Conservation (phyloP, 73 alveolate genomes). For the Paramecium caudatum region DNA sequence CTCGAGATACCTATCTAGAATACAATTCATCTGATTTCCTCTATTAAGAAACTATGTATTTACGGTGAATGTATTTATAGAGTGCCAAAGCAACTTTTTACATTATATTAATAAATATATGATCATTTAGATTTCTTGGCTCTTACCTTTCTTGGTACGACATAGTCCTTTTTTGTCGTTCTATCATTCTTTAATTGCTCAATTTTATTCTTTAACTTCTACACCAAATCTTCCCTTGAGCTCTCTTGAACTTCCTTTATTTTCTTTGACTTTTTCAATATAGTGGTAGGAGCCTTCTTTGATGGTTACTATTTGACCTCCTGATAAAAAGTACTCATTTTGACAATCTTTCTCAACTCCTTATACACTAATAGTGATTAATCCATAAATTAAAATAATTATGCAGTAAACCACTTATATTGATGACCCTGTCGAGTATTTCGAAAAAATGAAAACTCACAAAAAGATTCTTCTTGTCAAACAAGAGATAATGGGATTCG, state of each 20-base stretch:
- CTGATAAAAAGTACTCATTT: constrained; percentile 17
- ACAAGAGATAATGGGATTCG: not conserved
- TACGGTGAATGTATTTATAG: constrained; percentile 1
- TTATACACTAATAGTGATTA: not conserved
- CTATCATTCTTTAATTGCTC: not conserved
- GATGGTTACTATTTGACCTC: too few species aligned
- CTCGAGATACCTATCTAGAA: constrained; percentile 5
- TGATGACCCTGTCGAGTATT: constrained; percentile 9
- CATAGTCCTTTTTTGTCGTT: constrained; percentile 44
- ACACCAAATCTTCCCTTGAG: not conserved
- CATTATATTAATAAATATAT: constrained; percentile 11
- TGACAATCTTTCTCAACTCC: not conserved
- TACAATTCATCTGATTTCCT: constrained; percentile 24
- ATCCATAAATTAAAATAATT: constrained; percentile 27
- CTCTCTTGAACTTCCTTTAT: not conserved
- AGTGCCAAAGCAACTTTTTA: constrained; percentile 57
- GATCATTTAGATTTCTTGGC: not conserved
- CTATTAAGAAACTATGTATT: not conserved
- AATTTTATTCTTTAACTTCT: constrained; percentile 16
- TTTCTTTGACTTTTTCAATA: constrained; percentile 16
- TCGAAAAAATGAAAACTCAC: not conserved
- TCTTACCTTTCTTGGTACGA: not conserved
- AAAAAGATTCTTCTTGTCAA: not conserved
- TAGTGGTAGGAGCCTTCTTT: too few species aligned
- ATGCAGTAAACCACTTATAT: not conserved